phyloP scores from a whole-genome alignment of 495 filamentous ascomycete species.

The Lophium mytilinum region DNA sequence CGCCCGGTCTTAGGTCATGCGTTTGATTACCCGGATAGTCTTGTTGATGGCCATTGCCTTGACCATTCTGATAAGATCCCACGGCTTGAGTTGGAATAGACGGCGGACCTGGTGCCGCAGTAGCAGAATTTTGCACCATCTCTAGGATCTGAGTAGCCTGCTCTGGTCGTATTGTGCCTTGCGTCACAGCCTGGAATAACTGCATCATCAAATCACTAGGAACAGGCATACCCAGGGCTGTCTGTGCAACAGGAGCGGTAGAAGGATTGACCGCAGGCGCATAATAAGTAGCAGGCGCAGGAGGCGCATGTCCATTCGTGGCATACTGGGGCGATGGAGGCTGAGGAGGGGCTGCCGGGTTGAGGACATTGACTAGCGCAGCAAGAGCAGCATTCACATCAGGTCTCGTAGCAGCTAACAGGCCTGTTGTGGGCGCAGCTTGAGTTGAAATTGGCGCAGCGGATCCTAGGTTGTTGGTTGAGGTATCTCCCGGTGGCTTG shows the following conservation, averaged over 20 bases:
- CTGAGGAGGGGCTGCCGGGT: slow-evolving; percentile 3
- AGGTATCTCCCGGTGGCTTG: slow-evolving; percentile 20
- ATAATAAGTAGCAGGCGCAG: background rate
- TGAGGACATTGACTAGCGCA: slow-evolving; percentile 21
- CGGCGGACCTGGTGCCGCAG: background rate
- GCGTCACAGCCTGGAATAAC: slow-evolving; percentile 8
- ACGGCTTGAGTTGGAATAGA: slow-evolving; percentile 3
- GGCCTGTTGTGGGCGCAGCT: slow-evolving; percentile 4
- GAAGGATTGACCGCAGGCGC: background rate
- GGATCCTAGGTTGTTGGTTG: slow-evolving; percentile 7
- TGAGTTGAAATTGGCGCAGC: background rate
- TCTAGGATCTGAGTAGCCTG: slow-evolving; percentile 15
- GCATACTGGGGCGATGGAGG: slow-evolving; percentile 6
- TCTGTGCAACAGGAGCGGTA: background rate
- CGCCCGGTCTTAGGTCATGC: background rate
- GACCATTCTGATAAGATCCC: slow-evolving; percentile 9
- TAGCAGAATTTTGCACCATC: background rate
- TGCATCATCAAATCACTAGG: slow-evolving; percentile 4
- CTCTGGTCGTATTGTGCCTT: slow-evolving; percentile 16
- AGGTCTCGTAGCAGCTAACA: slow-evolving; percentile 4
- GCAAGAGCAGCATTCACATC: slow-evolving; percentile 29
- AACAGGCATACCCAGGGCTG: background rate
- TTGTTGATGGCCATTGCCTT: slow-evolving; percentile 9
- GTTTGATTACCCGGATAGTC: background rate
- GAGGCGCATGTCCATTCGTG: background rate